phyloP scores from a whole-genome alignment of 257 asterid species.

The Buddleja alternifolia region DNA sequence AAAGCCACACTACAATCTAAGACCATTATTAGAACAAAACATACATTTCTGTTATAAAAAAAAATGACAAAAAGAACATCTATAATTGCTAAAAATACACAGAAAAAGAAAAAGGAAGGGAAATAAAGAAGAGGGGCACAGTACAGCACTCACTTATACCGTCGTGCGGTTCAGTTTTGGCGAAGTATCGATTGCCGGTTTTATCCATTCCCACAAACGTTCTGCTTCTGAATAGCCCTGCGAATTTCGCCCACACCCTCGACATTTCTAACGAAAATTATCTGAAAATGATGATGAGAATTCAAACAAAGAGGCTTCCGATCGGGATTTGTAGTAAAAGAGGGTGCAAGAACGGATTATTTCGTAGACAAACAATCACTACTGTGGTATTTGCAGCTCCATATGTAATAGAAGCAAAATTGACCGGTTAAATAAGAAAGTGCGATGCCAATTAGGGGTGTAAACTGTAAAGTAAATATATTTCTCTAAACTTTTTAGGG shows the following conservation, averaged over 20 bases:
- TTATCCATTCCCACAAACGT: conserved; percentile 68
- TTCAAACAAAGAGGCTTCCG: not conserved
- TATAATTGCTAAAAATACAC: not conserved
- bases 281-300: not conserved
- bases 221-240: conserved; percentile 66
- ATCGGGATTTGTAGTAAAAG: not conserved
- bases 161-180: conserved; percentile 67
- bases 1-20: not conserved
- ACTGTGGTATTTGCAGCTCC: too few species aligned
- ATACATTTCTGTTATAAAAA: not conserved
- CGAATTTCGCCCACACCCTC: conserved; percentile 64
- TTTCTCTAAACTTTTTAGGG: too few species aligned
- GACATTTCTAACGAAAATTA: conserved; percentile 48
- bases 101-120: not conserved
- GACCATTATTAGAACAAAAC: not conserved
- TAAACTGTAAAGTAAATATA: too few species aligned
- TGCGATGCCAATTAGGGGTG: too few species aligned
- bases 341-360: not conserved
- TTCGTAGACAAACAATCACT: not conserved
- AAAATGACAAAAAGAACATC: not conserved
- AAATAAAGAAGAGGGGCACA: conserved; percentile 1
- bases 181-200: conserved; percentile 81
- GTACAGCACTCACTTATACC: conserved; percentile 80
- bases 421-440: too few species aligned
- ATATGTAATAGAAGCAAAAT: too few species aligned